A percentile compares a stretch with the other conserved stretches of the same genome.
Evolutionary conservation across 1,139 yeast genomes (phyloP).

Genomic region (Zygosaccharomyces sapae): DNA sequence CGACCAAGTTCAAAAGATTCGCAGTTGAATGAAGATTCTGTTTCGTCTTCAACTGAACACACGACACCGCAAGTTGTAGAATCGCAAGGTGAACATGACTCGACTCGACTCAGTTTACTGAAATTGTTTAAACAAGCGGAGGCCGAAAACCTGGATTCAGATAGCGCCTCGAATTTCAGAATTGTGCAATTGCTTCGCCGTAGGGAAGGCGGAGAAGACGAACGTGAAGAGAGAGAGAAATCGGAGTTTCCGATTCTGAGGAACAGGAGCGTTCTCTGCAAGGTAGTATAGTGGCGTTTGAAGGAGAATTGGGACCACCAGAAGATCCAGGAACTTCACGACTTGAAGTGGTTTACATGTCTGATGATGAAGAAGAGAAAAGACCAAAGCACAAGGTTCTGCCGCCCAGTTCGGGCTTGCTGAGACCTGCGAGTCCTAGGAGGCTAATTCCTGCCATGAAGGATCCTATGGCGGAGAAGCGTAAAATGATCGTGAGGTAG

Average conservation of each 20-base stretch:
- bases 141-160: neutral
- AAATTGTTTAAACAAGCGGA: neutral
- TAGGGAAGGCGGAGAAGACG: neutral
- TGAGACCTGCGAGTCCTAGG: slow-evolving; percentile 3
- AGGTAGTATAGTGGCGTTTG: slow-evolving; percentile 4
- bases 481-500: slow-evolving; percentile 18
- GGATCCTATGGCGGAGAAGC: slow-evolving; percentile 19
- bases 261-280: neutral
- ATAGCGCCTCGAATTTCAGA: neutral
- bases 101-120: neutral
- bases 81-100: neutral
- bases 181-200: neutral
- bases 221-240: neutral
- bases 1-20: neutral
- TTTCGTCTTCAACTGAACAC: neutral
- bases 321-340: slow-evolving; percentile 4
- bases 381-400: neutral
- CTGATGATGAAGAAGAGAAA: slow-evolving; percentile 1
- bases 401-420: slow-evolving; percentile 1
- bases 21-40: neutral
- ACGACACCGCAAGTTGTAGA: neutral
- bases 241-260: neutral
- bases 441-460: slow-evolving; percentile 1
- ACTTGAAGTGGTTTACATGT: slow-evolving; percentile 1
- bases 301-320: slow-evolving; percentile 3